Base-by-base conservation (phyloP, 1,284 basidiomycete species). In the Trametes pubescens region DNA sequence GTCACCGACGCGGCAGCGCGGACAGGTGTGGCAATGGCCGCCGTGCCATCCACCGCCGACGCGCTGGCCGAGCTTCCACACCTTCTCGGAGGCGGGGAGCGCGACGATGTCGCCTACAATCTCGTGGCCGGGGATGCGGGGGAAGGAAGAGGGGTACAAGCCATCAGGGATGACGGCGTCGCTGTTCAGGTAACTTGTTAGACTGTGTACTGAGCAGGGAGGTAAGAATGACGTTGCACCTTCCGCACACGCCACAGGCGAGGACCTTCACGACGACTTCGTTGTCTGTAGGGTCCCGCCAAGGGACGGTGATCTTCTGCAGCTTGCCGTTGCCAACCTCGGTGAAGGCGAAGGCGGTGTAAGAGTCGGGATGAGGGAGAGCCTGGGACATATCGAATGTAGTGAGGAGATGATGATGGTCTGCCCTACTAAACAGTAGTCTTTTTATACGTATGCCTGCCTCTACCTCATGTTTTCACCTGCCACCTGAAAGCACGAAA, bases 21-120 rank as follows among this genome's bases (percentile, higher is more conserved):
- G 11, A 59, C 74, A 76, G 16, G 52, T 59, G 51, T 59, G 56
- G 63, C 74, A 75, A n/a, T 72, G 70, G 2, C 73, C 73, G 18
- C 71, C 71, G 34, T 74, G 70, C 73, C 73, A 75, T 4, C 69
- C 71, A 4, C 65, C 63, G 18, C 73, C 73, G n/a, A 76, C 72
- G 29, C 70, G 70, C 29, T 74, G 68, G 8, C 73, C 74, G 46
- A 74, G 48, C 62, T 71, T 76, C 68, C 67, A 74, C 7, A 47
- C 21, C 26, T 34, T 62, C 59, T 72, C 72, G n/a, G 52, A 56
- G 1, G 66, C 32, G 0, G 64, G 65, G 21, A 74, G 52, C 10
- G 71, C 69, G 10, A 73, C 72, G 21, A 74, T 66, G 16, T 74
- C 72, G n/a, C 73, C 74, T 35, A 73, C 49, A 34, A 74, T 66